A percentile compares a stretch with the other conserved stretches of the same genome.
phyloP scores from a whole-genome alignment of 139 green algal genomes.

The Astrephomene gubernaculifera region DNA sequence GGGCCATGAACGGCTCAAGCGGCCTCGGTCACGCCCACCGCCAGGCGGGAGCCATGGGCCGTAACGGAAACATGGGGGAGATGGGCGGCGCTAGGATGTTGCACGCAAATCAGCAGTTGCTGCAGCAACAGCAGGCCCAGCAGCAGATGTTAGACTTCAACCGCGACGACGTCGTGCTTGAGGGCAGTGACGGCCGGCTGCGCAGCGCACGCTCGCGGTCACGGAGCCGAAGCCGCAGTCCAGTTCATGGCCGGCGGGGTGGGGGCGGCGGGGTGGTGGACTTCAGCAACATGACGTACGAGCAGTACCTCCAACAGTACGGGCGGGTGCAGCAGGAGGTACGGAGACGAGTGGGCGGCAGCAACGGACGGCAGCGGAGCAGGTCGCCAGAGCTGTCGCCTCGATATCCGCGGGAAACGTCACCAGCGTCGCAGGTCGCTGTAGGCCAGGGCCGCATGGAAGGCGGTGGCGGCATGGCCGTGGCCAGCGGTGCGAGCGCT shows the following conservation, averaged over 20 bases:
- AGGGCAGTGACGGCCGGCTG: slow-evolving; percentile 37
- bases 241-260: slow-evolving; percentile 17
- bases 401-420: slow-evolving; percentile 9
- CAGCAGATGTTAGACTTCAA: slow-evolving; percentile 19
- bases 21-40: background rate
- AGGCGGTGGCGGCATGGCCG: background rate
- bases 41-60: background rate
- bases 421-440: background rate
- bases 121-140: slow-evolving; percentile 1
- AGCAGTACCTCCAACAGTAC: slow-evolving; percentile 65
- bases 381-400: slow-evolving; percentile 14
- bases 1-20: background rate
- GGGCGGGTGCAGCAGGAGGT: slow-evolving; percentile 49
- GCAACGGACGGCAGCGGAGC: background rate
- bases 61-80: background rate
- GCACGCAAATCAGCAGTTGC: background rate
- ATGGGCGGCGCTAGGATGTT: background rate
- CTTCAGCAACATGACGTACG: slow-evolving; percentile 66
- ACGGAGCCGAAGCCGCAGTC: slow-evolving; percentile 22
- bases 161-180: slow-evolving; percentile 26
- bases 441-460: background rate
- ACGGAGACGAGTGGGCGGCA: background rate
- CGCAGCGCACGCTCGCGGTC: slow-evolving; percentile 5
- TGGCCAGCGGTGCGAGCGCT: slow-evolving; percentile 13
- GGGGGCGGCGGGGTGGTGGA: slow-evolving; percentile 17